Conservation (phyloP, 352 stramenopile species). For the Blastocystis sp. region DNA sequence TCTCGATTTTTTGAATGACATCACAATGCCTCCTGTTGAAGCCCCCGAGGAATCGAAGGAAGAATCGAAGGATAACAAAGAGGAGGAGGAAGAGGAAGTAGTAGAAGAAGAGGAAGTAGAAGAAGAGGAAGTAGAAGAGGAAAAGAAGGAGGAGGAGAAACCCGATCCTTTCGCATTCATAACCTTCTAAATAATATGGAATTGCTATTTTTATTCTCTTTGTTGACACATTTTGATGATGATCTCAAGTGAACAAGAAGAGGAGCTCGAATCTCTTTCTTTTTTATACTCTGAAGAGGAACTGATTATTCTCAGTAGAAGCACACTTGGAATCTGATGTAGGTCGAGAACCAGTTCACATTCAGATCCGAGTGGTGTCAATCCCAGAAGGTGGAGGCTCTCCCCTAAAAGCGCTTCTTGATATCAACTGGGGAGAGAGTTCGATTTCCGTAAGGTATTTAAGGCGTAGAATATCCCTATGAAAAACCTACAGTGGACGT, state of each 20-base stretch:
- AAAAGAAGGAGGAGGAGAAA: background rate
- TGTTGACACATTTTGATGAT: background rate
- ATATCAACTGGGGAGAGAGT: constrained; percentile 24
- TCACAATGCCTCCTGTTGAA: background rate
- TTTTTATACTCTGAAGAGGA: constrained; percentile 30
- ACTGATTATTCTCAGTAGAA: background rate
- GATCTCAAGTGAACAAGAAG: constrained; percentile 24
- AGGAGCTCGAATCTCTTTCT: constrained; percentile 11
- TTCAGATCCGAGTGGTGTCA: constrained; percentile 12
- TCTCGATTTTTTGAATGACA: constrained; percentile 28
- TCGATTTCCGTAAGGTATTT: background rate
- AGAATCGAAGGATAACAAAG: background rate
- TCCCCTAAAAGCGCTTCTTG: constrained; percentile 31
- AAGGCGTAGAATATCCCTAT: background rate
- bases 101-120: background rate
- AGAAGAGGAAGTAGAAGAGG: background rate
- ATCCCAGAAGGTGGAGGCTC: background rate
- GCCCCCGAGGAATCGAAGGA: background rate
- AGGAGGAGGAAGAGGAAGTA: background rate
- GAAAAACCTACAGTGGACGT: background rate
- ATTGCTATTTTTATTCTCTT: background rate
- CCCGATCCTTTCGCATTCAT: constrained; percentile 26
- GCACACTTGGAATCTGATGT: background rate
- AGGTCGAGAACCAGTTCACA: constrained; percentile 14
- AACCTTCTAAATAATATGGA: constrained; percentile 19